Evolutionary conservation across 2,329 filamentous ascomycete species (phyloP), one percentile per base, ranked within the genome.

Genomic region (Pseudovirgaria hyperparasitica): DNA sequence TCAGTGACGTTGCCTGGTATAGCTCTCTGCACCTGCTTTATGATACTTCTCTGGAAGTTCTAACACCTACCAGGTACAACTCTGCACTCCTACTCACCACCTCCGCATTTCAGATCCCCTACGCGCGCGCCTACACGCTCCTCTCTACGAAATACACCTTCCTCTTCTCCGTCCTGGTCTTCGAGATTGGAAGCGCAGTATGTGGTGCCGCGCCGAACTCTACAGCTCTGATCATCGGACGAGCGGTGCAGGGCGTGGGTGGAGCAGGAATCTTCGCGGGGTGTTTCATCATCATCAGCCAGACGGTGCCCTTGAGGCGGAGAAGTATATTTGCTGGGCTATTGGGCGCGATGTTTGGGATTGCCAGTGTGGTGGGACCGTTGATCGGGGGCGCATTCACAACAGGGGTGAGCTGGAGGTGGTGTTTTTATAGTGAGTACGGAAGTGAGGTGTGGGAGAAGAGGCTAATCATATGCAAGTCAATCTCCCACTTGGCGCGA

Each of bases 221-320:
- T n/a, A 44, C 14, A 5, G 51, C 56, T 11, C 39, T 64, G 14
- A 60, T 64, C 30, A 38, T 61, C 21, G 60, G 33, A 10, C 52
- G 63, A 22, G 57, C 57, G 1, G 46, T 67, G 9, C 49, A 58
- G n/a, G 62, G 62, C n/a, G 29, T 59, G 1, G 62, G 60, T 2
- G 49, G 47, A 4, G 58, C 58, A 7, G 62, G 62, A 9, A 50
- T 65, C 19, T 57, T 55, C 30, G 41, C 39, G 12, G 63, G 61
- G 19, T 55, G 54, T 7, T 54, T 60, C 28, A 45, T 58, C 23
- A 56, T 63, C 19, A 48, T 62, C 5, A 41, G 54, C 9, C 44
- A 42, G 12, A 47, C 50, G 10, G 51, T 62, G 1, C 54, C 60
- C 4, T 48, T 65, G 2, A 39, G 39, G 7, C 56, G 57, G 24